phyloP scores from a whole-genome alignment of 257 asterid species.

The Fraxinus excelsior region DNA sequence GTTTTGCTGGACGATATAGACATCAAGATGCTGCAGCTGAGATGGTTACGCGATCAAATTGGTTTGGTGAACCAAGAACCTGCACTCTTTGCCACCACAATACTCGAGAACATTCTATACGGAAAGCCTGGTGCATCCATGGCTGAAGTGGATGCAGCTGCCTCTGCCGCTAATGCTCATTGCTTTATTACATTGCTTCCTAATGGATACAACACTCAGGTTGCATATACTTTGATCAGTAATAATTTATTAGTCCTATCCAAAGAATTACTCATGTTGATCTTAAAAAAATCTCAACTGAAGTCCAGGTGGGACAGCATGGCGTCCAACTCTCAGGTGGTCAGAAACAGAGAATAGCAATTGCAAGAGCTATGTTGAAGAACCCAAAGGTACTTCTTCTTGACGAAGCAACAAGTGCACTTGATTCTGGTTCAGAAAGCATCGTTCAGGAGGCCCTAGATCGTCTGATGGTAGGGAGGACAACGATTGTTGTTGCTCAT shows the following conservation, averaged over 20 bases:
- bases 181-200: conserved; percentile 89
- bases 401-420: conserved; percentile 96
- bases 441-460: conserved; percentile 93
- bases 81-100: conserved; percentile 94
- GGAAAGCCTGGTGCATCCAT: conserved; percentile 95
- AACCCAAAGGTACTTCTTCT: conserved; percentile 86
- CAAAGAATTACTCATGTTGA: conserved; percentile 1
- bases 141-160: conserved; percentile 91
- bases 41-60: conserved; percentile 90
- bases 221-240: not conserved
- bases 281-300: not conserved
- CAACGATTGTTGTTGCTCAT: conserved; percentile 92
- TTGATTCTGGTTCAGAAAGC: conserved; percentile 87
- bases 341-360: conserved; percentile 92
- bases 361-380: conserved; percentile 93
- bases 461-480: conserved; percentile 87
- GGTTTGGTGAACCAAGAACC: conserved; percentile 99
- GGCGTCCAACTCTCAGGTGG: conserved; percentile 96
- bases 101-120: conserved; percentile 85
- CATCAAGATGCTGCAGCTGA: conserved; percentile 78
- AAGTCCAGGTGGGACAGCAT: conserved; percentile 87
- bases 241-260: too few relatives aligned
- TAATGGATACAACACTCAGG: conserved; percentile 94
- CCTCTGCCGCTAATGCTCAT: conserved; percentile 97
- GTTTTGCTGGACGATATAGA: conserved; percentile 81